A percentile compares a stretch with the other conserved stretches of the same genome.
phyloP scores from a whole-genome alignment of 371 early-diverging fungal genomes.

The Actinomortierella ambigua region DNA sequence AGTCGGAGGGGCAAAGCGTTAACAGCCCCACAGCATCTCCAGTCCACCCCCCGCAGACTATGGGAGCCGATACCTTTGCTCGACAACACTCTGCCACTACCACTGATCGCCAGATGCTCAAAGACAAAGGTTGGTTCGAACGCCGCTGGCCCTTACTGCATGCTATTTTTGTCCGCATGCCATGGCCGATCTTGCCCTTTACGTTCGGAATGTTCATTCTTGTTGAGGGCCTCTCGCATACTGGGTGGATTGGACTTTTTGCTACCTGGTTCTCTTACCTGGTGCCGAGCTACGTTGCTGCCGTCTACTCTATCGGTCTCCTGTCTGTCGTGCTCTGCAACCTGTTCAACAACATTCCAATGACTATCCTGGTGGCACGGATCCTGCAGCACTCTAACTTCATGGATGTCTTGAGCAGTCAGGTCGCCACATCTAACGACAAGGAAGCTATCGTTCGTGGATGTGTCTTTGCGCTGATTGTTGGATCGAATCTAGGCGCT shows the following conservation, averaged over 20 bases:
- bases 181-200: slow-evolving; percentile 80
- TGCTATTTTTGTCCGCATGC: slow-evolving; percentile 65
- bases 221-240: slow-evolving; percentile 67
- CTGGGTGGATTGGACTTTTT: slow-evolving; percentile 75
- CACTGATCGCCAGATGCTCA: too few relatives aligned
- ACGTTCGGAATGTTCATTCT: slow-evolving; percentile 84
- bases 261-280: slow-evolving; percentile 61
- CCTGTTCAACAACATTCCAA: slow-evolving; percentile 82
- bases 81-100: too few relatives aligned
- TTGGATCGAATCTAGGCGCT: slow-evolving; percentile 84
- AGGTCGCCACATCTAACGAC: slow-evolving; percentile 22
- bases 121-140: slow-evolving; percentile 6
- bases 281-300: slow-evolving; percentile 58
- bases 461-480: slow-evolving; percentile 72
- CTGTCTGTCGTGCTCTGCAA: slow-evolving; percentile 75
- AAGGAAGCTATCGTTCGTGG: slow-evolving; percentile 50
- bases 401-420: slow-evolving; percentile 2
- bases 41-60: too few relatives aligned
- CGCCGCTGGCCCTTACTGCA: slow-evolving; percentile 54
- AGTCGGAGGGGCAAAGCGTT: too few relatives aligned
- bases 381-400: slow-evolving; percentile 73
- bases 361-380: slow-evolving; percentile 81
- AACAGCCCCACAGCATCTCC: too few relatives aligned
- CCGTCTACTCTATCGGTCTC: slow-evolving; percentile 67
- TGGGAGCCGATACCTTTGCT: too few relatives aligned